A percentile compares a stretch with the other conserved stretches of the same genome.
Evolutionary conservation across 495 filamentous ascomycete species (phyloP).

Genomic region (Daldinia decipiens): DNA sequence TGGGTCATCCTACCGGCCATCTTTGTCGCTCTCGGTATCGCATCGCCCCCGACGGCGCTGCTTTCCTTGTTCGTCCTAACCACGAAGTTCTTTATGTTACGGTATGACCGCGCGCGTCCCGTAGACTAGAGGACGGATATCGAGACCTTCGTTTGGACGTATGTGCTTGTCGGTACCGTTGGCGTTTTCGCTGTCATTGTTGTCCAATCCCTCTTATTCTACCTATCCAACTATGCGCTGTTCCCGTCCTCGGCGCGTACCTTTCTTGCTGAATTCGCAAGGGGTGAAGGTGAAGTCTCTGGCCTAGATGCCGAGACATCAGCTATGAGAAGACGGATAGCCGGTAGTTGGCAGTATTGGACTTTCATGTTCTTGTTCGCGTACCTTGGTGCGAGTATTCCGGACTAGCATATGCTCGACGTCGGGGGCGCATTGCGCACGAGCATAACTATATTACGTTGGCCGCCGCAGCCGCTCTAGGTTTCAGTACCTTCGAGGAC

Average conservation of each 20-base stretch:
- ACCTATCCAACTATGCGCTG: conserved; percentile 6
- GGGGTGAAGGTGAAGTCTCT: conserved; percentile 24
- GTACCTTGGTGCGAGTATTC: conserved; percentile 30
- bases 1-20: conserved; percentile 15
- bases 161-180: conserved; percentile 23
- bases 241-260: conserved; percentile 7
- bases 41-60: conserved; percentile 3
- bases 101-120: conserved; percentile 14
- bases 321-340: conserved; percentile 14
- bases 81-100: conserved; percentile 7
- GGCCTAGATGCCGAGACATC: conserved; percentile 25
- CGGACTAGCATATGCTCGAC: conserved; percentile 35
- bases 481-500: conserved; percentile 39
- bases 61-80: conserved; percentile 5
- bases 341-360: conserved; percentile 38
- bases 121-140: conserved; percentile 5
- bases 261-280: neutral
- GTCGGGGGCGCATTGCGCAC: conserved; percentile 9
- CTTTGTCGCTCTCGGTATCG: conserved; percentile 9
- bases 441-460: conserved; percentile 40
- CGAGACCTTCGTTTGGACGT: conserved; percentile 33
- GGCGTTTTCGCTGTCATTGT: conserved; percentile 24
- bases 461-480: conserved; percentile 34
- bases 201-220: conserved; percentile 20
- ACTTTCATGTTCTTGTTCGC: conserved; percentile 31